These are phyloP conservation scores for Globisporangium ultimum DNA, from an alignment of 352 stramenopile species.

Conservation along the genomic window DNA sequence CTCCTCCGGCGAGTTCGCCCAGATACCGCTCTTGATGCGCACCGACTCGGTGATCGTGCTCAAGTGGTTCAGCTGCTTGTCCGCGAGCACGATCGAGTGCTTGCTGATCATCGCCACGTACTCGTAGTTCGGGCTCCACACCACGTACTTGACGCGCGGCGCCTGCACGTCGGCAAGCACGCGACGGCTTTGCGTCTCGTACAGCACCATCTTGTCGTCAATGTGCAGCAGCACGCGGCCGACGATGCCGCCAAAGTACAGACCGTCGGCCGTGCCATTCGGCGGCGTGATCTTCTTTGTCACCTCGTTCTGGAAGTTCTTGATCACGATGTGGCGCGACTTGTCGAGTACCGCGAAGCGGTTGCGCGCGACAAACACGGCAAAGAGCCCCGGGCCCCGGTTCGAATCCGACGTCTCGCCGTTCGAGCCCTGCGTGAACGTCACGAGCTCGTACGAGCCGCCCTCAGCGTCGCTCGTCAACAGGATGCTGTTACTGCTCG, in stretches of 20 bases:
- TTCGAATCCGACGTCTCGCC: constrained; percentile 91
- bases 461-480: constrained; percentile 95
- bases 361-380: constrained; percentile 97
- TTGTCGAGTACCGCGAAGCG: constrained; percentile 98
- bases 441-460: constrained; percentile 97
- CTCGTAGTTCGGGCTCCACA: constrained; percentile 96
- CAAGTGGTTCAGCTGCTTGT: constrained; percentile 97
- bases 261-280: constrained; percentile 91
- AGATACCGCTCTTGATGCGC: constrained; percentile 93
- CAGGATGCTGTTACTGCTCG: constrained; percentile 90
- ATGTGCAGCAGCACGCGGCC: constrained; percentile 96
- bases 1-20: constrained; percentile 87
- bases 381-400: constrained; percentile 92
- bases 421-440: constrained; percentile 79
- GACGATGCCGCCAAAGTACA: constrained; percentile 97
- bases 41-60: constrained; percentile 97
- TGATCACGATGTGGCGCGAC: constrained; percentile 96
- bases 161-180: constrained; percentile 96
- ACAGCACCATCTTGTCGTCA: constrained; percentile 97
- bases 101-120: constrained; percentile 98
- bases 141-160: constrained; percentile 96
- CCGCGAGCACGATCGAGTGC: constrained; percentile 96
- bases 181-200: constrained; percentile 96
- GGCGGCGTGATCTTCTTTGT: constrained; percentile 97
- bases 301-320: constrained; percentile 99